These are phyloP conservation scores for Suhomyces guaymorum DNA, from an alignment of 1,139 yeast genomes.

Conservation along the genomic window DNA sequence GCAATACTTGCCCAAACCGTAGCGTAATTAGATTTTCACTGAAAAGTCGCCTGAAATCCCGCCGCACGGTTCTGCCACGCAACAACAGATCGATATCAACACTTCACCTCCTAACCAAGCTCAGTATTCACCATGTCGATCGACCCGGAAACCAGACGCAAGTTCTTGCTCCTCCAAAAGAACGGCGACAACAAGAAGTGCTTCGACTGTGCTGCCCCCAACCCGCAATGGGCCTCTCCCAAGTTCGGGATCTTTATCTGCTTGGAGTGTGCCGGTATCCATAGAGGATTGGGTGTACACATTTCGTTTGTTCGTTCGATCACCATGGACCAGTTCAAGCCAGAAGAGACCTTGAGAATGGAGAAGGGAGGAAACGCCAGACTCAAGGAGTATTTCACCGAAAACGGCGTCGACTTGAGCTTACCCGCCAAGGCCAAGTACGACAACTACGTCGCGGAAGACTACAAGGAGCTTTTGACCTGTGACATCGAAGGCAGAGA, in stretches of 20 bases:
- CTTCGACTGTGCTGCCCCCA: constrained; percentile 92
- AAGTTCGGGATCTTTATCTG: constrained; percentile 96
- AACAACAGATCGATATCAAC: neutral
- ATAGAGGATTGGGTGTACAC: constrained; percentile 95
- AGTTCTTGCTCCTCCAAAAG: constrained; percentile 77
- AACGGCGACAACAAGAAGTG: constrained; percentile 83
- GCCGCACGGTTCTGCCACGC: too few species aligned
- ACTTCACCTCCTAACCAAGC: neutral
- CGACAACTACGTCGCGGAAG: constrained; percentile 89
- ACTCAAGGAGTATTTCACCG: constrained; percentile 64
- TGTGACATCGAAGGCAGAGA: constrained; percentile 73
- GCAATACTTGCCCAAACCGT: too few species aligned
- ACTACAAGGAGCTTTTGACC: constrained; percentile 79
- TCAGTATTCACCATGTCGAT: constrained; percentile 53
- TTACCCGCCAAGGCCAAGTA: constrained; percentile 74
- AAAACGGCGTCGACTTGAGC: constrained; percentile 69
- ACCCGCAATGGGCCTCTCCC: constrained; percentile 99
- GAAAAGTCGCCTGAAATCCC: too few species aligned
- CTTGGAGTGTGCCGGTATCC: constrained; percentile 95
- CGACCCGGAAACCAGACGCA: constrained; percentile 87
- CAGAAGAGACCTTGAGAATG: constrained; percentile 87
- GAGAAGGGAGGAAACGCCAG: constrained; percentile 91
- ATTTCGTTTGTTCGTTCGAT: constrained; percentile 94
- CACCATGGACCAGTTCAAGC: constrained; percentile 96
- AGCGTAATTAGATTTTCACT: too few species aligned